Evolutionary conservation across 2,329 filamentous ascomycete genomes (phyloP).

Genomic region (Pezicula rhizophila): DNA sequence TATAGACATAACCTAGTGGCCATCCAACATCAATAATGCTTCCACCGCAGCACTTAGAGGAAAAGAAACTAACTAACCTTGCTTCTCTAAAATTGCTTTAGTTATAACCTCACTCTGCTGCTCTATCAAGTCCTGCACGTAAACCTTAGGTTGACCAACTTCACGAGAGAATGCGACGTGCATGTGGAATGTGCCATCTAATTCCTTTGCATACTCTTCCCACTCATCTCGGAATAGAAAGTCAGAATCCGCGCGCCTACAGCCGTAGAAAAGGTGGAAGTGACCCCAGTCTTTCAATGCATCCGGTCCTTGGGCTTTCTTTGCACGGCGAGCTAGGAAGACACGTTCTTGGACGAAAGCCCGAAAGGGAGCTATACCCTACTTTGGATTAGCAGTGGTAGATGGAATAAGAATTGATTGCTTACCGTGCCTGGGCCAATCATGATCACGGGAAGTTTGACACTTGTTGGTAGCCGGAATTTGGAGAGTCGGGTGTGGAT

Average conservation of each 20-base stretch:
- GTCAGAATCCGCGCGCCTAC: slow-evolving; percentile 18
- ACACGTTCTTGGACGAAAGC: slow-evolving; percentile 17
- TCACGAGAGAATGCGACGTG: slow-evolving; percentile 2
- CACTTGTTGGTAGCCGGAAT: slow-evolving; percentile 2
- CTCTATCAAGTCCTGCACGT: slow-evolving; percentile 3
- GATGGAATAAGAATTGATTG: no score
- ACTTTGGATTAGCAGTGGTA: no score
- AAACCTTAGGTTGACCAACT: neutral
- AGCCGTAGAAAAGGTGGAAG: slow-evolving; percentile 15
- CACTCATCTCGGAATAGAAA: slow-evolving; percentile 16
- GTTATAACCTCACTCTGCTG: neutral
- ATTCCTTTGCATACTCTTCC: neutral
- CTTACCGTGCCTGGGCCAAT: slow-evolving; percentile 20
- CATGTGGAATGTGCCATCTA: no score
- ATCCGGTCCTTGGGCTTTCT: slow-evolving; percentile 2
- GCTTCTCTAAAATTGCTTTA: neutral
- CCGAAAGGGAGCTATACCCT: slow-evolving; percentile 24
- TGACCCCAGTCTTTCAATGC: slow-evolving; percentile 2
- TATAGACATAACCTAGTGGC: neutral
- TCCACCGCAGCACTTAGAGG: no score
- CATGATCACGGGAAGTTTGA: slow-evolving; percentile 14
- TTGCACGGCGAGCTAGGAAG: neutral
- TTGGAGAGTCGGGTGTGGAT: slow-evolving; percentile 2
- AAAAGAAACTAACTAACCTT: neutral
- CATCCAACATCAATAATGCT: neutral